Base-by-base conservation (phyloP, 495 filamentous ascomycete species). In the Hypoxylon subgilvum region DNA sequence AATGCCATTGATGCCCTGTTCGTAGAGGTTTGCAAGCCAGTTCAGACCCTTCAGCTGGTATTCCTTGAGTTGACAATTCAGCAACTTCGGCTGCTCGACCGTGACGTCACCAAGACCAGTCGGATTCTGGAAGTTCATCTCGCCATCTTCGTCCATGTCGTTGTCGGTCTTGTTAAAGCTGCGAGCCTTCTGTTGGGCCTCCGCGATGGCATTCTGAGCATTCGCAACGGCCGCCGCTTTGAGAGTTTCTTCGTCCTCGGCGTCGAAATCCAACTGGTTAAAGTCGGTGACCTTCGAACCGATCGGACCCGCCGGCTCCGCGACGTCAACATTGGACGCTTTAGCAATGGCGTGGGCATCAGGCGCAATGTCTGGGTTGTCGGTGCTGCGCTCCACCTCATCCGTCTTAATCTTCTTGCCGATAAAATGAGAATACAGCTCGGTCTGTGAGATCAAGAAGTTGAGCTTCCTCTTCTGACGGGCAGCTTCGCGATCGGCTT, bases 41-140 rank as follows among this genome's bases (percentile, higher is more conserved):
- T 97, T 97, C 62, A 98, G 85, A 71, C 94, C 94, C 76, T 98
- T 98, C 66, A 98, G 73, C 76, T 98, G 94, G 74, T 98, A 98
- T 69, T 98, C 94, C 68, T 99, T 99, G 58, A 99, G 82, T 68
- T 93, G 88, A 50, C 90, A 91, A 61, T 88, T 90, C 65, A 99
- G 84, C 79, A 99, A 88, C 72, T 90, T 93, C 6, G 94, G 94
- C 71, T 99, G 94, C 47, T 90, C 85, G 57, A 99, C 89, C 66
- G 96, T 89, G 63, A 96, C 90, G 66, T 90, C 91, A 57, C 91
- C 92, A 72, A 99, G 81, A 66, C 92, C 91, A 3, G 92, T 91
- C 3, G 94, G 94, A 70, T 99, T 97, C 76, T 99, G 94, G 84
- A 99, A 99, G 75, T 97, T 97, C 88, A 99, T 89, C 73, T 99